phyloP scores from a whole-genome alignment of 1,284 basidiomycete species.

The Moesziomyces sp. region DNA sequence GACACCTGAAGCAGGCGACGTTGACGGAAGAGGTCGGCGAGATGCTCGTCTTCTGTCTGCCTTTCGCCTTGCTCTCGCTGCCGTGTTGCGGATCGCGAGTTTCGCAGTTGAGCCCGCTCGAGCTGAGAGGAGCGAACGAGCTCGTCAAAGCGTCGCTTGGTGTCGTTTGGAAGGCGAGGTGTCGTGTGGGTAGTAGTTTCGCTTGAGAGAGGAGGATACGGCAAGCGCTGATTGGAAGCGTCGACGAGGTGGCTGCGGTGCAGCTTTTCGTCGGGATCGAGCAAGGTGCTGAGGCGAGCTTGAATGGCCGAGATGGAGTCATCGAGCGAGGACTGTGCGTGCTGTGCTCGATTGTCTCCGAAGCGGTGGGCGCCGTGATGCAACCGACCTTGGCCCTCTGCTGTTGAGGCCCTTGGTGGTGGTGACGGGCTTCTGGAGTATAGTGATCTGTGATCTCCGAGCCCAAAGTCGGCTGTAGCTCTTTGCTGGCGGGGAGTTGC shows the following conservation, averaged over 20 bases:
- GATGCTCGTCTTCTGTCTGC: background rate
- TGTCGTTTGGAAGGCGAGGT: conserved; percentile 12
- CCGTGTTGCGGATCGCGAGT: conserved; percentile 6
- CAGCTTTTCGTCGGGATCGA: conserved; percentile 3
- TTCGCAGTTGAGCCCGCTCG: conserved; percentile 24
- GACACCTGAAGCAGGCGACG: conserved; percentile 22
- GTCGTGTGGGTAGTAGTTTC: background rate
- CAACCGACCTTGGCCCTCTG: background rate
- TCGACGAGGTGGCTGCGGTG: background rate
- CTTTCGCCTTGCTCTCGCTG: conserved; percentile 28
- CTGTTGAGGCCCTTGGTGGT: too few relatives aligned
- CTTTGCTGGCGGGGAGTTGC: too few relatives aligned
- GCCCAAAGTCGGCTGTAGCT: too few relatives aligned
- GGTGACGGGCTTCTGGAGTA: too few relatives aligned
- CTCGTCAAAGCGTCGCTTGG: conserved; percentile 46
- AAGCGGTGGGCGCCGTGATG: background rate
- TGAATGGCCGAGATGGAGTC: conserved; percentile 46
- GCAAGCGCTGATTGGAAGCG: background rate
- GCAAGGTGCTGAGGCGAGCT: conserved; percentile 20
- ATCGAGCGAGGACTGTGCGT: conserved; percentile 1
- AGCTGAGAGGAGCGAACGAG: conserved; percentile 42
- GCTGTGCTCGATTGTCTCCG: background rate
- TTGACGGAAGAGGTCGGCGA: conserved; percentile 32
- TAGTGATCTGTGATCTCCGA: too few relatives aligned
- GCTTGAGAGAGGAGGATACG: background rate